phyloP scores from a whole-genome alignment of 208 protist genomes.

The Kentomonas sorsogonicus region DNA sequence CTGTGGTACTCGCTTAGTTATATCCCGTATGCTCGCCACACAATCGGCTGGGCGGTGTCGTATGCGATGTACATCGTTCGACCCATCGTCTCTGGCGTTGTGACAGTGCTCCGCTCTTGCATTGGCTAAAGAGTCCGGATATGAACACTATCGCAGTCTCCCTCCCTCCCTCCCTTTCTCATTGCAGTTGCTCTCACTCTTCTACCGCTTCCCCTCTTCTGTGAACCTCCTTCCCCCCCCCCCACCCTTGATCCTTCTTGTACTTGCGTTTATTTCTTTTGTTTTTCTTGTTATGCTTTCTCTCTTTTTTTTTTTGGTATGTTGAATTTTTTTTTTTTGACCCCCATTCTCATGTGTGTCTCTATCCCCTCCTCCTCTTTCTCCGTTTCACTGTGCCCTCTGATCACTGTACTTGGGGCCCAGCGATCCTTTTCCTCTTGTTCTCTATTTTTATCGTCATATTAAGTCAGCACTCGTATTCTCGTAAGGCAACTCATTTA shows the following conservation, averaged over 20 bases:
- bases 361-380: conserved; percentile 2
- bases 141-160: too few species aligned
- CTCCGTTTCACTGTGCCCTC: neutral
- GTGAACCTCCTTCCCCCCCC: too few species aligned
- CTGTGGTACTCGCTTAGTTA: conserved; percentile 90
- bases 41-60: conserved; percentile 26
- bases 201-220: too few species aligned
- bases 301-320: conserved; percentile 2
- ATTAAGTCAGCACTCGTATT: neutral
- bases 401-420: neutral
- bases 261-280: neutral
- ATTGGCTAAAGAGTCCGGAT: conserved; percentile 9
- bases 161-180: too few species aligned
- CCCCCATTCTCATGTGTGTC: too few species aligned
- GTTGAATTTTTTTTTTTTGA: neutral
- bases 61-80: conserved; percentile 18
- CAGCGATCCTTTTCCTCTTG: too few species aligned
- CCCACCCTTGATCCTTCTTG: too few species aligned
- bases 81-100: conserved; percentile 13
- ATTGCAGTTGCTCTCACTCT: too few species aligned
- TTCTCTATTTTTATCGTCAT: too few species aligned
- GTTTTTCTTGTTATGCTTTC: neutral
- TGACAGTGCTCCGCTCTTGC: neutral
- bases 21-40: conserved; percentile 78
- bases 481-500: neutral